Percentiles rank a stretch among this genome's conserved stretches.
phyloP scores from a whole-genome alignment of 768 basidiomycete species.

The Amanita pseudoporphyria region DNA sequence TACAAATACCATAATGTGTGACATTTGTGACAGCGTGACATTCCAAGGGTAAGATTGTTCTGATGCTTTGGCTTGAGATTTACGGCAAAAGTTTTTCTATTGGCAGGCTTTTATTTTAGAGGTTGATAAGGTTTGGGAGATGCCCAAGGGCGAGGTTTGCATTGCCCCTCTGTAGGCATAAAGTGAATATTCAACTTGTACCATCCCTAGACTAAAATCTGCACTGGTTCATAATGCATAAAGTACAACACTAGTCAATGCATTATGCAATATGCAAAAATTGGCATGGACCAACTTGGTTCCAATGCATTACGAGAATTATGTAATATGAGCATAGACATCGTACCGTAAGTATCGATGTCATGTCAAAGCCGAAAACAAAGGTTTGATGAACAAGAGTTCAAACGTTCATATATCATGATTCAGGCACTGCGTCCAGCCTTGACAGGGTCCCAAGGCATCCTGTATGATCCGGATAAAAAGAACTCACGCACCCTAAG shows the following conservation, averaged over 20 bases:
- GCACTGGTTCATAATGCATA: conserved; percentile 4
- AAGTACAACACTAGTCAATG: conserved; percentile 1
- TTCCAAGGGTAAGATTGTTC: conserved; percentile 15
- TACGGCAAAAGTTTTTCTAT: conserved; percentile 10
- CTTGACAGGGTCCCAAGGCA: no score
- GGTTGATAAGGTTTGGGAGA: conserved; percentile 3
- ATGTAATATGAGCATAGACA: conserved; percentile 6
- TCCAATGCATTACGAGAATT: conserved; percentile 9
- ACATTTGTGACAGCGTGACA: no score
- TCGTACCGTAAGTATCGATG: no score
- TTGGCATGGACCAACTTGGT: conserved; percentile 1
- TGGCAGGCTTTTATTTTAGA: conserved; percentile 4
- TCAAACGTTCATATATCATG: no score
- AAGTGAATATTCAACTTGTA: not conserved
- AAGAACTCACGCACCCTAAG: no score
- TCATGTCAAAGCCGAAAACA: no score
- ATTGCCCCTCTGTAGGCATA: not conserved
- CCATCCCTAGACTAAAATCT: not conserved
- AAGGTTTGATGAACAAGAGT: no score
- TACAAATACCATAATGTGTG: no score
- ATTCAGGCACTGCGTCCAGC: no score
- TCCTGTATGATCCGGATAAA: no score
- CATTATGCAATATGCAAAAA: conserved; percentile 1
- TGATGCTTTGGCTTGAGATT: not conserved
- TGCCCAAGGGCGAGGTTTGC: not conserved